Evolutionary conservation across 495 filamentous ascomycete genomes (phyloP).

Genomic region (Lentithecium fluviatile): DNA sequence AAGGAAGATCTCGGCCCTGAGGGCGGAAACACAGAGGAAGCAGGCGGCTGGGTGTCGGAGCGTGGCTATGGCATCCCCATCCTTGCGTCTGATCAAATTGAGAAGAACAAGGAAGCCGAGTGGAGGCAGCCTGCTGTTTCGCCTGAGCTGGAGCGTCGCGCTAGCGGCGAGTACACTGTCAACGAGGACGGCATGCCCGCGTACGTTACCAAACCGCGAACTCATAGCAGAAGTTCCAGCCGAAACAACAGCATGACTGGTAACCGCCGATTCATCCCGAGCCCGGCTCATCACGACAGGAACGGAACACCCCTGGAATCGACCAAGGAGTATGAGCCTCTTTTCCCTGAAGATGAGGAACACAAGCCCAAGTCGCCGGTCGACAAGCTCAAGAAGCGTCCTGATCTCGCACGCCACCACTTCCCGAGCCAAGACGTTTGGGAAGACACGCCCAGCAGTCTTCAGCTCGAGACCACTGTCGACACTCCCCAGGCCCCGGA

Average conservation of each 20-base stretch:
- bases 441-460: constrained; percentile 92
- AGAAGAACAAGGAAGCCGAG: constrained; percentile 67
- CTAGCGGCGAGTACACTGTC: constrained; percentile 57
- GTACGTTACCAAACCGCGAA: constrained; percentile 51
- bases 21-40: constrained; percentile 50
- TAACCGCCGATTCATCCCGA: constrained; percentile 49
- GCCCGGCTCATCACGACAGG: constrained; percentile 55
- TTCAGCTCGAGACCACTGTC: constrained; percentile 80
- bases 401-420: constrained; percentile 61
- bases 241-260: constrained; percentile 64
- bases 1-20: constrained; percentile 48
- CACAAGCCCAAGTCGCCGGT: constrained; percentile 56
- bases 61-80: constrained; percentile 68
- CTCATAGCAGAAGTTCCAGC: constrained; percentile 70
- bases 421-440: constrained; percentile 95
- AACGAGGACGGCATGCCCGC: constrained; percentile 40
- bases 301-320: constrained; percentile 75
- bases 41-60: constrained; percentile 54
- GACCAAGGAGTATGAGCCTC: constrained; percentile 89
- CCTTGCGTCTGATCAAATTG: constrained; percentile 85
- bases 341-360: constrained; percentile 85
- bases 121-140: constrained; percentile 72
- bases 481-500: constrained; percentile 69
- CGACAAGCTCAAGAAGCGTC: constrained; percentile 60
- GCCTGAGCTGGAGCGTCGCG: constrained; percentile 58